These are phyloP conservation scores for Amphibolis antarctica DNA, from an alignment of 106 monocot species.

Conservation along the genomic window DNA sequence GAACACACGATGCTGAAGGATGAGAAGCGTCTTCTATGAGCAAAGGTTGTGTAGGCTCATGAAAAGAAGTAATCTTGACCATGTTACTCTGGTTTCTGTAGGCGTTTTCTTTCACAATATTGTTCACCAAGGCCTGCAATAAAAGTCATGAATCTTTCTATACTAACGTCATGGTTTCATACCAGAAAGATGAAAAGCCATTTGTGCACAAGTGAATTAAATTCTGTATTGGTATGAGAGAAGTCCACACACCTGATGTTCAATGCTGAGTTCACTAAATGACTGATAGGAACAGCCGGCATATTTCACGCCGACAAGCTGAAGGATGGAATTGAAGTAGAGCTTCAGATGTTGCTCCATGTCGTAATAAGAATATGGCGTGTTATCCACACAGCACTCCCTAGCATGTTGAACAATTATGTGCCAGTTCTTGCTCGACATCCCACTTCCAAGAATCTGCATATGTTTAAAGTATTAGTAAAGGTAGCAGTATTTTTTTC, in stretches of 20 bases:
- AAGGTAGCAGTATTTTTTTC: no score
- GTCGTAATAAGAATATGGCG: constrained; percentile 32
- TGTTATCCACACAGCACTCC: constrained; percentile 35
- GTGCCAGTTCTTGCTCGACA: constrained; percentile 84
- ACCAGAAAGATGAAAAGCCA: no score
- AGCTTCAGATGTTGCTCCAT: constrained; percentile 23
- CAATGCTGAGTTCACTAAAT: constrained; percentile 20
- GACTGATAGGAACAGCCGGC: constrained; percentile 12
- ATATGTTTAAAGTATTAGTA: no score
- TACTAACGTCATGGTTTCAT: no score
- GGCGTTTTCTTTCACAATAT: neutral
- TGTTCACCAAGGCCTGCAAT: neutral
- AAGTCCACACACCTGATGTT: constrained; percentile 33
- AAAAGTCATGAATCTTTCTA: neutral
- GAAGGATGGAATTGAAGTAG: constrained; percentile 51
- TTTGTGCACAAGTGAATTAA: no score
- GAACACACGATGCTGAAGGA: no score
- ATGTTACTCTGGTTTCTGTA: neutral
- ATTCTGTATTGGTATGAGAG: no score
- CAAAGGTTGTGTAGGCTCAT: no score
- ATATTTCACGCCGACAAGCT: constrained; percentile 42
- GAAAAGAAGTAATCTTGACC: neutral
- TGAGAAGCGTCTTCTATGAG: no score
- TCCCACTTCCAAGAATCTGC: constrained; percentile 16
- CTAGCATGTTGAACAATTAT: constrained; percentile 55